These are phyloP conservation scores for Ceratocystis alfenasii DNA, from an alignment of 2,329 filamentous ascomycete genomes.

Conservation along the genomic window DNA sequence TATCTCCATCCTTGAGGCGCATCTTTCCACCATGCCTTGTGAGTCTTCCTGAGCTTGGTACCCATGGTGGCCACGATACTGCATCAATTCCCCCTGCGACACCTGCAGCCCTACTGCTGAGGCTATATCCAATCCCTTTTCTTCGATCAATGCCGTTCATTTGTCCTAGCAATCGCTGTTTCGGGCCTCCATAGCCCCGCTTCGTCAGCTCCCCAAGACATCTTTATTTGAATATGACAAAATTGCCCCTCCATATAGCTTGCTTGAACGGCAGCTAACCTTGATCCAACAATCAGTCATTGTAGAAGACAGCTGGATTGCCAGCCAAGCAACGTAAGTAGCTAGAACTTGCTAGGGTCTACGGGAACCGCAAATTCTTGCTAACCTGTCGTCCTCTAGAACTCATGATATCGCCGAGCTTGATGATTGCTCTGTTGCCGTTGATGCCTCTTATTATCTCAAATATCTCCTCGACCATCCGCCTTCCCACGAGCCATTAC, in stretches of 20 bases:
- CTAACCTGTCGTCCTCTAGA: constrained; percentile 28
- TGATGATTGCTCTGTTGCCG: constrained; percentile 61
- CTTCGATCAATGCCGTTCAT: not conserved
- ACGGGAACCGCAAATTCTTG: too few species aligned
- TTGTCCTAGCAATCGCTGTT: not conserved
- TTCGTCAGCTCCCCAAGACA: not conserved
- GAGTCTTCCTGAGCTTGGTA: constrained; percentile 25
- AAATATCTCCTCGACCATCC: constrained; percentile 60
- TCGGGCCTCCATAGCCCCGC: constrained; percentile 1
- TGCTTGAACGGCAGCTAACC: constrained; percentile 6
- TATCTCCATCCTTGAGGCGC: constrained; percentile 1
- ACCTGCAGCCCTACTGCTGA: constrained; percentile 19
- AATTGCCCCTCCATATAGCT: constrained; percentile 7
- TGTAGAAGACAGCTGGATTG: constrained; percentile 33
- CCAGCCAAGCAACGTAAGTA: constrained; percentile 32
- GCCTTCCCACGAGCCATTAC: constrained; percentile 69
- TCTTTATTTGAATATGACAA: constrained; percentile 4
- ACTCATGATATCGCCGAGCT: constrained; percentile 56
- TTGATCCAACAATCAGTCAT: constrained; percentile 27
- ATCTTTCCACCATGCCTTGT: constrained; percentile 29
- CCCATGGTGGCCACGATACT: not conserved
- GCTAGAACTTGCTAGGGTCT: too few species aligned
- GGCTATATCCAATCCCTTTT: not conserved
- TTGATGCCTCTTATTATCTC: constrained; percentile 86
- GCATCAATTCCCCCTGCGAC: not conserved